These are phyloP conservation scores for Debaryomyces udenii DNA, from an alignment of 1,139 yeast species.

Conservation along the genomic window DNA sequence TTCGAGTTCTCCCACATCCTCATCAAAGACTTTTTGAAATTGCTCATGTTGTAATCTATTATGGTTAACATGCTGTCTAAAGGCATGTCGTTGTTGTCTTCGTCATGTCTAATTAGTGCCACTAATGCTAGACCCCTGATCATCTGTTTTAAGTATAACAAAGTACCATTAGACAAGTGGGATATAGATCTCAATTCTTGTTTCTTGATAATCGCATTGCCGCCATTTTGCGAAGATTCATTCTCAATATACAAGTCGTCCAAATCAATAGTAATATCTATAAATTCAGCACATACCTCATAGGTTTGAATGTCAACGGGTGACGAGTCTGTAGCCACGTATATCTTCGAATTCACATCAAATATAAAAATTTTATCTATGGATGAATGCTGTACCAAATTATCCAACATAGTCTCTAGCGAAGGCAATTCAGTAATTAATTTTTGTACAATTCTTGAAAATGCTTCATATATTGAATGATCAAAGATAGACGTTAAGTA, in stretches of 20 bases:
- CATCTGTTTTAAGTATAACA: slow-evolving; percentile 86
- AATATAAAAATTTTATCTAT: slow-evolving; percentile 92
- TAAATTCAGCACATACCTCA: slow-evolving; percentile 96
- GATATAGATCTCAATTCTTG: slow-evolving; percentile 67
- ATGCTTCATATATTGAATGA: slow-evolving; percentile 94
- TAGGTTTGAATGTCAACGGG: slow-evolving; percentile 95
- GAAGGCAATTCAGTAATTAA: slow-evolving; percentile 87
- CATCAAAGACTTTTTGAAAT: slow-evolving; percentile 77
- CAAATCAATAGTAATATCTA: slow-evolving; percentile 89
- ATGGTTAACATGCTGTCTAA: slow-evolving; percentile 66
- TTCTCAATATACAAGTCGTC: slow-evolving; percentile 67
- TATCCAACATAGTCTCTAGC: slow-evolving; percentile 84
- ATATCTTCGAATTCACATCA: slow-evolving; percentile 91
- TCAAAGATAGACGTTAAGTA: slow-evolving; percentile 93
- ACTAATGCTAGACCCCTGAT: slow-evolving; percentile 90
- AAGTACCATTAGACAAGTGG: slow-evolving; percentile 77
- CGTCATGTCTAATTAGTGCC: slow-evolving; percentile 76
- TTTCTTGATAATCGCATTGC: slow-evolving; percentile 15
- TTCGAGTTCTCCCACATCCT: slow-evolving; percentile 66
- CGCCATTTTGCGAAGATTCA: slow-evolving; percentile 18
- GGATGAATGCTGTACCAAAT: slow-evolving; percentile 84
- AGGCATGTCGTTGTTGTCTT: slow-evolving; percentile 45
- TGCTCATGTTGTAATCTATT: slow-evolving; percentile 85
- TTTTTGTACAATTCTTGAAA: slow-evolving; percentile 89
- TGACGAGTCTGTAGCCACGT: slow-evolving; percentile 93